Conservation (phyloP, 345 rosid genomes). For the Rhizophora apiculata region DNA sequence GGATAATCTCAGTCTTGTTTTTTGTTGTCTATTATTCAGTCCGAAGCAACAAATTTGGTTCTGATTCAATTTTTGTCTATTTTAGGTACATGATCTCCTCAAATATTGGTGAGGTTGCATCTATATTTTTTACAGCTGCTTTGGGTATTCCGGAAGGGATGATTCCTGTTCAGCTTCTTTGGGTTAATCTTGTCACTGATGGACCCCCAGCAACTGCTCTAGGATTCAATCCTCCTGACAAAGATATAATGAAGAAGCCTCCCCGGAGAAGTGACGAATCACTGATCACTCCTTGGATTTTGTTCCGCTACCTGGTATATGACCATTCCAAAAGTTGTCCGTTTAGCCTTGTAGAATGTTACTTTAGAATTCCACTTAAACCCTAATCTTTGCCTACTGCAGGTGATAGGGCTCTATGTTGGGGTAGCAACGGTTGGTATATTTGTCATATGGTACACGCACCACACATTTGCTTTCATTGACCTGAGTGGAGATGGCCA, state of each 20-base stretch:
- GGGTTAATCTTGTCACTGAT: slow-evolving; percentile 98
- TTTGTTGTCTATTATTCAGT: background rate
- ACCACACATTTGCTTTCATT: slow-evolving; percentile 62
- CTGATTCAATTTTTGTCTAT: background rate
- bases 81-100: slow-evolving; percentile 98
- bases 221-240: slow-evolving; percentile 97
- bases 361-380: background rate
- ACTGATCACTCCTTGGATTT: slow-evolving; percentile 86
- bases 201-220: slow-evolving; percentile 99
- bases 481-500: slow-evolving; percentile 94
- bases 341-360: background rate
- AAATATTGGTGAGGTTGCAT: slow-evolving; percentile 96
- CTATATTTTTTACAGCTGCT: slow-evolving; percentile 92
- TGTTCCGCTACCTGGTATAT: slow-evolving; percentile 90
- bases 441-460: slow-evolving; percentile 93
- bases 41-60: background rate
- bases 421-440: slow-evolving; percentile 91
- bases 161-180: slow-evolving; percentile 98
- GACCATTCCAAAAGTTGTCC: background rate
- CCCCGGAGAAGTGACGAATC: slow-evolving; percentile 93
- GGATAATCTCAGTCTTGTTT: background rate
- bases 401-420: slow-evolving; percentile 95
- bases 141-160: slow-evolving; percentile 98
- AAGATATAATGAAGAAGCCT: slow-evolving; percentile 88
- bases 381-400: slow-evolving; percentile 3